A percentile compares a stretch with the other conserved stretches of the same genome.
Conservation (phyloP, 2,329 filamentous ascomycete genomes). For the Rasamsonia emersonii region DNA sequence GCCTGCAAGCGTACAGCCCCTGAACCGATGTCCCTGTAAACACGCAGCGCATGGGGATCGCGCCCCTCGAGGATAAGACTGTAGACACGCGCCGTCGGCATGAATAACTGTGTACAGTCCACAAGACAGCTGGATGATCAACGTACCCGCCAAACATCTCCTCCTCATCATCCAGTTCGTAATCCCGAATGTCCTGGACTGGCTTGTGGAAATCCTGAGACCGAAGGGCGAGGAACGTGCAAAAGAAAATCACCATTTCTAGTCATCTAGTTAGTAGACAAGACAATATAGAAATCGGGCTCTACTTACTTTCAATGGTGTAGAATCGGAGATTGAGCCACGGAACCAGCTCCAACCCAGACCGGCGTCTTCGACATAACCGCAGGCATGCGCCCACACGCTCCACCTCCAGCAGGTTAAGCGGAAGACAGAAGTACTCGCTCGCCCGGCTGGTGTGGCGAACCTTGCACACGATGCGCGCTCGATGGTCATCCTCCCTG, state of each 20-base stretch:
- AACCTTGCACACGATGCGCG: conserved; percentile 46
- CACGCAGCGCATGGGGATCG: conserved; percentile 46
- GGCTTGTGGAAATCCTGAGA: conserved; percentile 42
- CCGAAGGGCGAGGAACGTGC: conserved; percentile 49
- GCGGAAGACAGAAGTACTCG: conserved; percentile 42
- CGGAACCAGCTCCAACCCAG: conserved; percentile 35
- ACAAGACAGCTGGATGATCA: neutral
- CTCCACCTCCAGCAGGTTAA: conserved; percentile 37
- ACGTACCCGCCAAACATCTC: conserved; percentile 43
- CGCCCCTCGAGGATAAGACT: conserved; percentile 45
- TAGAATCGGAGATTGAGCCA: conserved; percentile 50
- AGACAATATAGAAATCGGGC: neutral
- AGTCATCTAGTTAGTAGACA: conserved; percentile 1
- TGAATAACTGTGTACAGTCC: conserved; percentile 10
- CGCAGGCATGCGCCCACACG: conserved; percentile 31
- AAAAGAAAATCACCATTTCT: conserved; percentile 52
- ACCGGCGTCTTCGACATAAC: conserved; percentile 26
- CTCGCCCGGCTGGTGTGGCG: conserved; percentile 30
- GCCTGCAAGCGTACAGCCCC: conserved; percentile 49
- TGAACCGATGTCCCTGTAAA: conserved; percentile 45
- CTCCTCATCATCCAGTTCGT: conserved; percentile 41
- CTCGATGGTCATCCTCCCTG: conserved; percentile 42
- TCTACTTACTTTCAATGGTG: conserved; percentile 43
- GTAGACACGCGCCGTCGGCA: neutral
- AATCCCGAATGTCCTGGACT: conserved; percentile 36